Evolutionary conservation across 2,329 filamentous ascomycete species (phyloP), one percentile per base, ranked within the genome.

Genomic region (Bipolaris cookei): DNA sequence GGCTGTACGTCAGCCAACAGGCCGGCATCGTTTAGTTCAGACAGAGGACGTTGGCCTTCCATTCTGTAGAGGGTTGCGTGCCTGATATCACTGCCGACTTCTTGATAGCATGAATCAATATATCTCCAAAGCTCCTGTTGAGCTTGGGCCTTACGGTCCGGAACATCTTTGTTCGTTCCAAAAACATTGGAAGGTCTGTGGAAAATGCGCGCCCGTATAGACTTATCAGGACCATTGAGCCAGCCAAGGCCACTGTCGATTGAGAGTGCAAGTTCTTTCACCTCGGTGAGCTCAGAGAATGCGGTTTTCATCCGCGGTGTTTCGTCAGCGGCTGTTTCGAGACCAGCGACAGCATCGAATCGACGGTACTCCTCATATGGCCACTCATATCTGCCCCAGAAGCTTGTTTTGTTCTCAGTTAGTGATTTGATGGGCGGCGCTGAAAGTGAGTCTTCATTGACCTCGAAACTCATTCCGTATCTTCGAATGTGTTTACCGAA

Each of bases 181-280:
- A 86, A 86, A 0, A 86, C 78, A 7, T 69, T 61, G 25, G 76
- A 71, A 18, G 72, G 73, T 1, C 76, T 77, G 16, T 79, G 75
- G 44, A 83, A 77, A 18, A 83, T 77, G 5, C 78, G 77, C 43
- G 81, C 81, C 18, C 78, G 73, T 37, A 82, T 76, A 0, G 81
- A 83, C 16, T 81, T 75, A 69, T 90, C 87, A 1, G 87, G 85
- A 0, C 88, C 87, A 44, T 78, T 78, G 10, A 91, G 80, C 80
- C 87, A 90, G 10, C 89, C 89, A 35, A 90, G 79, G 8, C 88
- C 88, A 54, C 83, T 87, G 67, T 90, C 86, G 38, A 90, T 81
- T 16, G 86, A 89, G 3, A 91, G 74, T 0, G 85, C 88, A n/a
- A 91, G 80, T 58, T 90, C 86, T 34, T 78, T 80, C 2, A 88